Conservation (phyloP, 2,329 filamentous ascomycete species). For the Trichoderma sp. region DNA sequence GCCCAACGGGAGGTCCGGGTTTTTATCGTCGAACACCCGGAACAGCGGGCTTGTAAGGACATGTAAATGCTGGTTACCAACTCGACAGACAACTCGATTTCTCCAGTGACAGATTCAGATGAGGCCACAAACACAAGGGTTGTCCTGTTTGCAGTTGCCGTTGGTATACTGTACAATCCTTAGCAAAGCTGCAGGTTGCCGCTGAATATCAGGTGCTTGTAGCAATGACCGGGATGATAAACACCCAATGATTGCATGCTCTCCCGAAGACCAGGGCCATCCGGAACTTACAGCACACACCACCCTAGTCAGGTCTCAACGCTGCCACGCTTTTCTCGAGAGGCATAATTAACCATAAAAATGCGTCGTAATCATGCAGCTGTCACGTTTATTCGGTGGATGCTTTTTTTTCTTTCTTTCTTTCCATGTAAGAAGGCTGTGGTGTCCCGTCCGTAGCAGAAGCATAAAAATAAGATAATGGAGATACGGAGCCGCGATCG, state of each 20-base stretch:
- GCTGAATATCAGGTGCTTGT: background rate
- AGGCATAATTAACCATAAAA: background rate
- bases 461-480: too few relatives aligned
- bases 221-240: background rate
- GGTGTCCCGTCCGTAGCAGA: background rate
- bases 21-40: too few relatives aligned
- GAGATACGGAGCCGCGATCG: background rate
- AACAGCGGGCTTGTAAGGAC: background rate
- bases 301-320: background rate
- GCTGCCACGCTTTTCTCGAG: background rate
- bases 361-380: background rate
- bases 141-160: background rate
- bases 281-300: background rate
- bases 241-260: background rate
- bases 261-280: too few relatives aligned
- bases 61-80: background rate
- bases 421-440: background rate
- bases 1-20: background rate
- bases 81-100: background rate
- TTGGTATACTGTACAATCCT: background rate
- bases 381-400: slow-evolving; percentile 10
- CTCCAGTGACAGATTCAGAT: background rate
- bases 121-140: background rate
- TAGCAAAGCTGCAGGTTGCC: background rate
- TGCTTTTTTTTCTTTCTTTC: background rate